Conservation (phyloP, 164 flowering plant genomes). For the Saururus chinensis region DNA sequence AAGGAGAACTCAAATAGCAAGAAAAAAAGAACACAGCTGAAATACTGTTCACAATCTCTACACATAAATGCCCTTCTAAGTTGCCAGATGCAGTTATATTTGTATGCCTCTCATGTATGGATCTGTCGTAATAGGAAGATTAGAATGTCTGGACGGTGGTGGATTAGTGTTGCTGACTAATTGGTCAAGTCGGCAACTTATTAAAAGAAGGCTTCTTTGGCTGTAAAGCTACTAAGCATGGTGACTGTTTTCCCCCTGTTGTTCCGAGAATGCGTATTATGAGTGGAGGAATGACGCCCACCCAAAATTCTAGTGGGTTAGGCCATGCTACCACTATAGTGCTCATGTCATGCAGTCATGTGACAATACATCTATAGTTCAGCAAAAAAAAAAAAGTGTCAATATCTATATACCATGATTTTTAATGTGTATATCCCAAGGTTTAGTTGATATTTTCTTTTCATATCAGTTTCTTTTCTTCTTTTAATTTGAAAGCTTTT, state of each 20-base stretch:
- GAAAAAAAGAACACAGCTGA: too few relatives aligned
- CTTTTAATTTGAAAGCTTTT: neutral
- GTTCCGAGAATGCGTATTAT: slow-evolving; percentile 2
- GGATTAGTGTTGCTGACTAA: slow-evolving; percentile 6
- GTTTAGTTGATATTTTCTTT: too few relatives aligned
- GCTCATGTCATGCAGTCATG: too few relatives aligned
- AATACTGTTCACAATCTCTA: too few relatives aligned
- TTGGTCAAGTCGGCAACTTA: slow-evolving; percentile 11
- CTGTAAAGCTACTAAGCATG: slow-evolving; percentile 7
- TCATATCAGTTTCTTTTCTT: neutral
- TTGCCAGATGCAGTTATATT: too few relatives aligned
- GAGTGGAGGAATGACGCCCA: slow-evolving; percentile 4
- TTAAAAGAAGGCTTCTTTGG: slow-evolving; percentile 6
- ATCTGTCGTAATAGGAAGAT: neutral
- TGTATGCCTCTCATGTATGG: too few relatives aligned
- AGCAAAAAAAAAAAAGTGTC: too few relatives aligned
- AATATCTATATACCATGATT: neutral
- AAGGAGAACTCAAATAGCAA: too few relatives aligned
- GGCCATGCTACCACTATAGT: slow-evolving; percentile 4
- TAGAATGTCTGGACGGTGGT: neutral
- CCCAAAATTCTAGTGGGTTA: slow-evolving; percentile 5
- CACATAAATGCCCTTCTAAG: too few relatives aligned
- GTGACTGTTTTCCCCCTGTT: neutral
- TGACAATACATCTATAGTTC: too few relatives aligned
- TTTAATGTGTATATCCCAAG: too few relatives aligned